Evolutionary conservation across 768 basidiomycete genomes (phyloP).

Genomic region (Suillus weaverae): DNA sequence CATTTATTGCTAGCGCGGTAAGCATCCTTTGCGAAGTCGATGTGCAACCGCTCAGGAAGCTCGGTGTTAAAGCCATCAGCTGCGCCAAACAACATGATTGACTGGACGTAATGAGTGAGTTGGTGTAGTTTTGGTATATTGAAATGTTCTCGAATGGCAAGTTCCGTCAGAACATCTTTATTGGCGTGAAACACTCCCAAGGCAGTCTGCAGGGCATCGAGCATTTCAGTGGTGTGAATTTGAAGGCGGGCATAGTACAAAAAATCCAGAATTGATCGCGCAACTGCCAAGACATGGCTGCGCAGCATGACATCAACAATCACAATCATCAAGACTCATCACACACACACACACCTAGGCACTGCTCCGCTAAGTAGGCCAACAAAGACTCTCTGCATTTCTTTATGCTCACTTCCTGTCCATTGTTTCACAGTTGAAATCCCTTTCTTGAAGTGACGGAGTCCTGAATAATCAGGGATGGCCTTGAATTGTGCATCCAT

Average conservation of each 20-base stretch:
- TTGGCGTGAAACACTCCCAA: conserved; percentile 27
- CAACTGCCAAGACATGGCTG: conserved; percentile 19
- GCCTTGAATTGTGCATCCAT: conserved; percentile 17
- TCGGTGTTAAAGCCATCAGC: conserved; percentile 39
- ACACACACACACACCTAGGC: neutral
- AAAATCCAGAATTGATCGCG: conserved; percentile 34
- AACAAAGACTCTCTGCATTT: conserved; percentile 37
- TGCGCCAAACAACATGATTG: conserved; percentile 28
- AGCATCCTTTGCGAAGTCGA: conserved; percentile 27
- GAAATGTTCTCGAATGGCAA: conserved; percentile 31
- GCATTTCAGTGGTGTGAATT: conserved; percentile 27
- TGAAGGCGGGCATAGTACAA: conserved; percentile 32
- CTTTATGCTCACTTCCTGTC: conserved; percentile 45
- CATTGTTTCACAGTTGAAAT: conserved; percentile 42
- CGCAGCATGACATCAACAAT: conserved; percentile 3
- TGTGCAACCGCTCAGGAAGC: conserved; percentile 40
- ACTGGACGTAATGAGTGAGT: conserved; percentile 25
- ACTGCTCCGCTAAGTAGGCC: conserved; percentile 28
- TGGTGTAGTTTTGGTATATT: conserved; percentile 39
- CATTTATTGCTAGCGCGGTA: conserved; percentile 29
- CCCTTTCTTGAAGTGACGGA: conserved; percentile 13
- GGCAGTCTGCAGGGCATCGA: conserved; percentile 24
- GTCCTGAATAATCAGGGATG: conserved; percentile 12
- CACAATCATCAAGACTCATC: neutral
- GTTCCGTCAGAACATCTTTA: conserved; percentile 30